Base-by-base conservation (phyloP, 768 basidiomycete genomes). In the Boletus tomentosulus region DNA sequence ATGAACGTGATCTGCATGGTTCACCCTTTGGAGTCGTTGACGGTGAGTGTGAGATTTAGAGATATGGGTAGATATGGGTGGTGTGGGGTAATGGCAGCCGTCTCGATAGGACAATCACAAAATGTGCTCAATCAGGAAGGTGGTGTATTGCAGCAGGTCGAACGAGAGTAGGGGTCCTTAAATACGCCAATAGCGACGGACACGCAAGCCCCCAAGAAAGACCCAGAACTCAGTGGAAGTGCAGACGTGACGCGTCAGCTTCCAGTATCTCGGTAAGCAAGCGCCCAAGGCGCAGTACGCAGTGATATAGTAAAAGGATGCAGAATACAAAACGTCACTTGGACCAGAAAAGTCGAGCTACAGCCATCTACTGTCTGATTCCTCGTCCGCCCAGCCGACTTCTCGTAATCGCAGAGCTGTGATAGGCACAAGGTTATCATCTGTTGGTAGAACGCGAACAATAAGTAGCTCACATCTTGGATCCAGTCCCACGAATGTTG, bases 1-100 rank as follows among this genome's bases (percentile, higher is more conserved):
- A 83, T 71, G 65, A 91, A 88, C 2, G 87, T 89, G 51, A 91
- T 70, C 61, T 82, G 74, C 89, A 91, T 92, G 57, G 58, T 64
- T 41, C 43, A 11, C 46, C n/a, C 19, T 46, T 46, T 2, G 9
- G 33, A 2, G 41, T 49, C 19, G 42, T 50, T 4, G 34, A 24
- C 12, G 38, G 55, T 41, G n/a, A 50, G 45, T 53, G 44, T 50
- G 12, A 6, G 51, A 1, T 9, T 41, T 35, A 39, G 57, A 63
- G 59, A 28, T 19, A 19, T 19, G 35, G 38, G 38, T 10, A 41
- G 22, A 24, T 41, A 53, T 55, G 44, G 34, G 31, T 33, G 28
- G 12, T 34, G 45, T 42, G 15, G 37, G 51, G 31, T 35, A 51
- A 57, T 47, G 52, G 53, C 28, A 19, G 19, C 19, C 19, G 19